These are phyloP conservation scores for Bromus sterilis DNA, from an alignment of 176 grass and related monocot species.

Conservation along the genomic window DNA sequence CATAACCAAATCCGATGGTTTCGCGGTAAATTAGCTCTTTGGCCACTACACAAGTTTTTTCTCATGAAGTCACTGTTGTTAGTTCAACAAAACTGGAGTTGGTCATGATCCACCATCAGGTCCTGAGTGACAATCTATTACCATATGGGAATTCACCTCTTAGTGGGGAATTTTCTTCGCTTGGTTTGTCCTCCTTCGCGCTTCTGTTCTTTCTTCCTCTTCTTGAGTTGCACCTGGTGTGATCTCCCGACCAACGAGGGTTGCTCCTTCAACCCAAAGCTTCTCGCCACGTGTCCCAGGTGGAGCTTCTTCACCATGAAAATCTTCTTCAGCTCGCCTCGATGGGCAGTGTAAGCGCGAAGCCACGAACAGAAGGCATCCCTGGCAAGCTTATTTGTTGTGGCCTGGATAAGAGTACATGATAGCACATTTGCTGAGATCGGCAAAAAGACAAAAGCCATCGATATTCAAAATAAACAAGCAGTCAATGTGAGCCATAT, in stretches of 20 bases:
- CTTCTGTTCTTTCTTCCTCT: conserved; percentile 66
- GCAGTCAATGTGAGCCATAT: not conserved
- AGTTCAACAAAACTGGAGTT: conserved; percentile 17
- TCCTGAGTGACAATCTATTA: not conserved
- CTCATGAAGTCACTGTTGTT: not conserved
- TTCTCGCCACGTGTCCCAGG: conserved; percentile 79
- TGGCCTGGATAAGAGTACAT: conserved; percentile 26
- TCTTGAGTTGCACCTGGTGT: conserved; percentile 65
- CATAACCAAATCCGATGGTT: not conserved
- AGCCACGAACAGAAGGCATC: conserved; percentile 94
- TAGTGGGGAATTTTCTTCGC: conserved; percentile 42
- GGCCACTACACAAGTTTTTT: not conserved
- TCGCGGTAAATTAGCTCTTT: not conserved
- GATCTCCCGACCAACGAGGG: conserved; percentile 72
- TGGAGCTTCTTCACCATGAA: conserved; percentile 97
- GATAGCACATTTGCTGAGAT: not conserved
- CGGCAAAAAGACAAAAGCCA: not conserved
- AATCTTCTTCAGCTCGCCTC: conserved; percentile 90
- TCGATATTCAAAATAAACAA: not conserved
- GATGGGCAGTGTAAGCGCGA: conserved; percentile 77
- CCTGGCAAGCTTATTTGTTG: conserved; percentile 59
- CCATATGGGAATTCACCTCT: conserved; percentile 10
- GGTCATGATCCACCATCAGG: not conserved
- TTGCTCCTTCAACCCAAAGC: conserved; percentile 80
- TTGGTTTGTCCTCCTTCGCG: conserved; percentile 28